Evolutionary conservation across 306 rosid species (phyloP).

Genomic region (Crotalaria pallida): DNA sequence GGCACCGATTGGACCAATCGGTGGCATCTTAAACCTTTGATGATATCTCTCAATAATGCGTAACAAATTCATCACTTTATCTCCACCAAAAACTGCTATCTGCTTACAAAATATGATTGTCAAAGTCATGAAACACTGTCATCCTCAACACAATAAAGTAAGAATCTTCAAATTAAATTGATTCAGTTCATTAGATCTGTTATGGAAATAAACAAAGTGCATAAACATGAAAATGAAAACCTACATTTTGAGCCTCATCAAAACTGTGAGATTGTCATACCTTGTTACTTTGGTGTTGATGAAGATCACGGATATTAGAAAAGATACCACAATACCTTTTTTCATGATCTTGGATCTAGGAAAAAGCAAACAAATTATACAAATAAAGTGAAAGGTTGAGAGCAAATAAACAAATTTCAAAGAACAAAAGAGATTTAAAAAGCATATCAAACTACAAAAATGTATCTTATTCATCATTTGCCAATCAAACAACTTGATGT

Average conservation of each 20-base stretch:
- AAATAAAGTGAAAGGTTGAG: neutral
- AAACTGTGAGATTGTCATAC: constrained; percentile 31
- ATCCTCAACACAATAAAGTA: neutral
- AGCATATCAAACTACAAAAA: neutral
- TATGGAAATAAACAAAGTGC: neutral
- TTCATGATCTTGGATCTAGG: constrained; percentile 52
- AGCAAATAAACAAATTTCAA: neutral
- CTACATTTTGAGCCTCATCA: neutral
- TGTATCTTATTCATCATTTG: too few species aligned
- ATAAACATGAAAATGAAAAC: neutral
- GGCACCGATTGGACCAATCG: constrained; percentile 90
- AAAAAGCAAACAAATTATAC: constrained; percentile 4
- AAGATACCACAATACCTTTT: constrained; percentile 24
- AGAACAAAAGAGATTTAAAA: neutral
- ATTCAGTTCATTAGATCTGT: neutral
- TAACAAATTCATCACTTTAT: constrained; percentile 51
- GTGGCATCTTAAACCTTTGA: constrained; percentile 61
- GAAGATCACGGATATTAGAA: constrained; percentile 32
- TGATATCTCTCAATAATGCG: constrained; percentile 51
- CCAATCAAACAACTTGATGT: too few species aligned
- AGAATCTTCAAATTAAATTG: neutral
- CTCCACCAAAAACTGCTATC: constrained; percentile 88
- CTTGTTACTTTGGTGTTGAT: constrained; percentile 57
- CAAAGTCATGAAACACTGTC: constrained; percentile 1
- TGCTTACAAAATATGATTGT: constrained; percentile 24